Evolutionary conservation across 2,329 filamentous ascomycete species (phyloP), one percentile per base, ranked within the genome.

Genomic region (Hypocrella siamensis): DNA sequence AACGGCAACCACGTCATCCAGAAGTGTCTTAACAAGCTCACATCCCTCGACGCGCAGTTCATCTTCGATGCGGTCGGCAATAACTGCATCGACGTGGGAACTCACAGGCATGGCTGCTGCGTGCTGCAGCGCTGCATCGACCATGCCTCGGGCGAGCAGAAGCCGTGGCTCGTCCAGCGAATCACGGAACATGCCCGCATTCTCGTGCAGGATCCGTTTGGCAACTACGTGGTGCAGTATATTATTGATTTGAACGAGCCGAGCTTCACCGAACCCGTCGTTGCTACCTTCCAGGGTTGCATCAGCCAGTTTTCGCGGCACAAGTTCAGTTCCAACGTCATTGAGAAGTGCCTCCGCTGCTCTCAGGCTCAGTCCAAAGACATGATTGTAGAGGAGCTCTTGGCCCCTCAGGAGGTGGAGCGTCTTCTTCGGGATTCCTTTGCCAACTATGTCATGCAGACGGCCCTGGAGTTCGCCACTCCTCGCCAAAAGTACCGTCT

Each of bases 1-100:
- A 98, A 98, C 49, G 90, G 90, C 53, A 98, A 98, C 48, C 90
- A 98, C 48, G 90, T 98, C 47, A 94, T 98, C 41, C 90, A 98
- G 60, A 98, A 98, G 61, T 98, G 90, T 48, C 70, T 98, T 33
- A 98, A 96, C 61, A 92, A 93, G 54, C 76, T 98, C 25, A 79
- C 75, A 40, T 67, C 84, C 2, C 61, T 70, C 31, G 81, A 96
- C 53, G 83, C 86, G 10, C 79, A 93, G 52, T 98, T 98, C 65
- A 96, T 98, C 51, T 96, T 96, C 46, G 80, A 90, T 47, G 86
- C 88, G 32, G 90, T 96, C 41, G 88, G 86, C 40, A 67, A 67
- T 33, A 70, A 90, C 51, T 93, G 85, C 51, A 69, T 96, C 40
- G 77, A 79, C 34, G 90, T 98, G 33, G 90, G 90, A 38, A 98